Conservation (phyloP, 2,329 filamentous ascomycete species). For the Phialophora macrospora region DNA sequence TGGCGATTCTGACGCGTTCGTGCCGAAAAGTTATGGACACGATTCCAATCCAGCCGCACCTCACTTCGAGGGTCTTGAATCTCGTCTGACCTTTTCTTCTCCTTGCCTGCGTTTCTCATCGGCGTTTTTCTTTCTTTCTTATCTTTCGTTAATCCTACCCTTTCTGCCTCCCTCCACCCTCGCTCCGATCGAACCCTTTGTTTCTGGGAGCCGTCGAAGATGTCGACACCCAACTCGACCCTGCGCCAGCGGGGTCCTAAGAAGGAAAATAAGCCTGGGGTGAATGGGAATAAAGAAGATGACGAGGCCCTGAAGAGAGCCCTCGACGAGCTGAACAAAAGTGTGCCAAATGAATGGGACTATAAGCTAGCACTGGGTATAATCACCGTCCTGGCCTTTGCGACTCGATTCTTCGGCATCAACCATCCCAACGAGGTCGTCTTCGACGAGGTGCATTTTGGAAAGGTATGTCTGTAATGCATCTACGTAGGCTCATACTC, state of each 20-base stretch:
- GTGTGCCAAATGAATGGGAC: constrained; percentile 70
- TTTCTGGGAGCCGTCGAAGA: constrained; percentile 15
- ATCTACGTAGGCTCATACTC: not conserved
- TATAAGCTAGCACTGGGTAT: constrained; percentile 78
- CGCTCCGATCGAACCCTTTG: constrained; percentile 10
- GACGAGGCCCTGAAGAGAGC: constrained; percentile 24
- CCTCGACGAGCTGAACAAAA: constrained; percentile 38
- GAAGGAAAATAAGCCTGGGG: constrained; percentile 36
- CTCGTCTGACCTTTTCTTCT: not conserved
- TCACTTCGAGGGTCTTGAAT: constrained; percentile 5
- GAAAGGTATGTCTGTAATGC: constrained; percentile 72
- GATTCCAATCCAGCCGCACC: constrained; percentile 1
- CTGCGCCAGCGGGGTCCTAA: constrained; percentile 38
- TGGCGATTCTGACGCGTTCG: not conserved
- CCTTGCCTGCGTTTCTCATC: constrained; percentile 1
- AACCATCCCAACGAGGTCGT: constrained; percentile 95
- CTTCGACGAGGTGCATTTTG: constrained; percentile 98
- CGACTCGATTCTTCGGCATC: constrained; percentile 95
- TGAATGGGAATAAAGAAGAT: constrained; percentile 36
- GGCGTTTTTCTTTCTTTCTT: constrained; percentile 2
- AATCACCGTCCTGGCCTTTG: constrained; percentile 81
- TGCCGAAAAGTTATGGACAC: constrained; percentile 11
- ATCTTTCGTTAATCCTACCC: not conserved
- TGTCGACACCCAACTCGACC: constrained; percentile 36
- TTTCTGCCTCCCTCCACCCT: not conserved